Percentiles rank a stretch among this genome's conserved stretches.
Evolutionary conservation across 2,329 filamentous ascomycete genomes (phyloP).

Genomic region (Zasmidium citrigriseum): DNA sequence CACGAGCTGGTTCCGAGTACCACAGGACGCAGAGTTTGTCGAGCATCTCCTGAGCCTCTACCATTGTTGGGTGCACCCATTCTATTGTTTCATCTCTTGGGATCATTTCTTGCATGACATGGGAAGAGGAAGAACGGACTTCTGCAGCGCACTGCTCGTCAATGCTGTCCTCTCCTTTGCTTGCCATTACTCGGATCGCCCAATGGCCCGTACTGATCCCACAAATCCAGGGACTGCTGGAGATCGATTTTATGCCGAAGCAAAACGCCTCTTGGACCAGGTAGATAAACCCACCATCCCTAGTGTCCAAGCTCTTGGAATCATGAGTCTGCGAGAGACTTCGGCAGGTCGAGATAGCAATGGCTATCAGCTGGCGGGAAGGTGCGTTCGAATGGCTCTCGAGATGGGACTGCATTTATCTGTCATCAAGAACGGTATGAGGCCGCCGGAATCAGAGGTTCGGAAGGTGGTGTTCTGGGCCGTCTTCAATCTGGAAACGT

Average conservation of each 20-base stretch:
- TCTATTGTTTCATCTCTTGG: slow-evolving; percentile 71
- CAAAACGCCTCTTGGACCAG: slow-evolving; percentile 60
- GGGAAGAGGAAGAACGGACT: slow-evolving; percentile 59
- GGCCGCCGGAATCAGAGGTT: slow-evolving; percentile 48
- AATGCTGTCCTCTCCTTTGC: slow-evolving; percentile 38
- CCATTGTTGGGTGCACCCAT: slow-evolving; percentile 67
- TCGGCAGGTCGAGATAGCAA: slow-evolving; percentile 69
- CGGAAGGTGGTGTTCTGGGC: slow-evolving; percentile 57
- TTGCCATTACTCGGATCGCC: slow-evolving; percentile 57
- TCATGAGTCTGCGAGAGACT: slow-evolving; percentile 75
- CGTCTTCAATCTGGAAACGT: slow-evolving; percentile 52
- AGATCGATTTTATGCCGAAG: slow-evolving; percentile 74
- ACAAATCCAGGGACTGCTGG: slow-evolving; percentile 66
- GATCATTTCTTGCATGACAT: slow-evolving; percentile 71
- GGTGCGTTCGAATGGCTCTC: slow-evolving; percentile 70
- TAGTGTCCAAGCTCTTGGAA: slow-evolving; percentile 72
- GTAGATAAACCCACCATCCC: slow-evolving; percentile 64
- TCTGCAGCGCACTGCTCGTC: slow-evolving; percentile 59
- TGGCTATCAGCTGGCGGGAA: slow-evolving; percentile 71
- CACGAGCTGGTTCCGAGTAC: slow-evolving; percentile 32
- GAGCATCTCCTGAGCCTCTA: slow-evolving; percentile 39
- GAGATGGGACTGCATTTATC: slow-evolving; percentile 69
- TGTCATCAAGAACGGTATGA: slow-evolving; percentile 36
- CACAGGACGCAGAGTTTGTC: slow-evolving; percentile 37
- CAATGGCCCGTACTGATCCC: slow-evolving; percentile 63